These are phyloP conservation scores for Madurella mycetomatis DNA, from an alignment of 2,329 filamentous ascomycete genomes.

Conservation along the genomic window DNA sequence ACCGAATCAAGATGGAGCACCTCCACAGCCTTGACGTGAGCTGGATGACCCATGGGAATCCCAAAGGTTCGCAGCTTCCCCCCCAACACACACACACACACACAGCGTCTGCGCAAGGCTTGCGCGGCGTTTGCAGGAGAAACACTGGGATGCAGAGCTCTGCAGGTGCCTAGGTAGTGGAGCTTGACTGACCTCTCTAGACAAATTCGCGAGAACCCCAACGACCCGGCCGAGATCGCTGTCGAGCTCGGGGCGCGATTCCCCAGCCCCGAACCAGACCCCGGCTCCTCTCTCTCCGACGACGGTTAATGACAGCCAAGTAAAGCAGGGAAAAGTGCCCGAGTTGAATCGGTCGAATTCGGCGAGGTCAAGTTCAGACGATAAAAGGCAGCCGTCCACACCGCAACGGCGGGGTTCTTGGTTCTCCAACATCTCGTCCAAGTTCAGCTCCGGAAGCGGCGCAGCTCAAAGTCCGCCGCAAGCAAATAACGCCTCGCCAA, in stretches of 20 bases:
- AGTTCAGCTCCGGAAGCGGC: slow-evolving; percentile 66
- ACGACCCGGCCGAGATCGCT: slow-evolving; percentile 27
- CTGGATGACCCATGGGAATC: slow-evolving; percentile 79
- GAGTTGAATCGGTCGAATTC: slow-evolving; percentile 28
- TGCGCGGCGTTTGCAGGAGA: neutral
- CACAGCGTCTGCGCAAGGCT: neutral
- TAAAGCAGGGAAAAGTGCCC: slow-evolving; percentile 5
- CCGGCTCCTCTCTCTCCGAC: slow-evolving; percentile 4
- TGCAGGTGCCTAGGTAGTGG: slow-evolving; percentile 8
- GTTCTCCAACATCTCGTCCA: slow-evolving; percentile 90
- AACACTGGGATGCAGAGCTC: neutral
- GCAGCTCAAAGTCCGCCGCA: slow-evolving; percentile 31
- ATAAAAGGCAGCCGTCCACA: slow-evolving; percentile 33
- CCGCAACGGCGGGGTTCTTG: slow-evolving; percentile 69
- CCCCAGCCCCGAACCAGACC: slow-evolving; percentile 7
- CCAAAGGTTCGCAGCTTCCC: slow-evolving; percentile 61
- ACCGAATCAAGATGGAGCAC: slow-evolving; percentile 60
- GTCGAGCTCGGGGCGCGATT: slow-evolving; percentile 23
- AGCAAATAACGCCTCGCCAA: slow-evolving; percentile 32
- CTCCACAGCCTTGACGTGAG: slow-evolving; percentile 81
- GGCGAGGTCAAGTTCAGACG: slow-evolving; percentile 31
- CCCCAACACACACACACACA: too few relatives aligned
- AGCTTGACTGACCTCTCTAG: slow-evolving; percentile 15
- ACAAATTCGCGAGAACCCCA: slow-evolving; percentile 25
- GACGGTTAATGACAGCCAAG: slow-evolving; percentile 9